phyloP scores from a whole-genome alignment of 2,329 filamentous ascomycete species.

The Colletotrichum sp. region DNA sequence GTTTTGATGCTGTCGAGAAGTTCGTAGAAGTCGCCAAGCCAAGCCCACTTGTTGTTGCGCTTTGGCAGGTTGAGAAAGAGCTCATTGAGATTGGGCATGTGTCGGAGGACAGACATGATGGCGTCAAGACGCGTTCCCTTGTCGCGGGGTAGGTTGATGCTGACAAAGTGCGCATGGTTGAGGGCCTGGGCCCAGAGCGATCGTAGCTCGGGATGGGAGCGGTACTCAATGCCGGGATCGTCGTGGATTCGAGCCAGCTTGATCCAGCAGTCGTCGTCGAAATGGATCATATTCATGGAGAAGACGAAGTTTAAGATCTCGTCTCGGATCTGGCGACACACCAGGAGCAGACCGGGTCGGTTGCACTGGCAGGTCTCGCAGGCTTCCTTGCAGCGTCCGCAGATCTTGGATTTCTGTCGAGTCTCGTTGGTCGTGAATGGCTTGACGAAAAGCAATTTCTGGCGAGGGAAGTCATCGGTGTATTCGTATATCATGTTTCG shows the following conservation, averaged over 20 bases:
- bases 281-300: neutral
- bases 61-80: neutral
- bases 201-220: neutral
- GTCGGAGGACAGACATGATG: accelerated
- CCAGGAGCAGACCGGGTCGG: neutral
- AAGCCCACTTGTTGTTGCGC: neutral
- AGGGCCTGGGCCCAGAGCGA: neutral
- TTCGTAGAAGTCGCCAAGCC: neutral
- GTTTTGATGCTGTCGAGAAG: neutral
- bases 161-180: neutral
- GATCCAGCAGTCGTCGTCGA: neutral
- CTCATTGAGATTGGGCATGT: neutral
- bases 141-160: neutral
- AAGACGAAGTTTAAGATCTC: neutral
- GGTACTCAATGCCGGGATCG: neutral
- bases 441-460: neutral
- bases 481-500: neutral
- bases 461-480: neutral
- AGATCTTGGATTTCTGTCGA: neutral
- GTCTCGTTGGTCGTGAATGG: neutral
- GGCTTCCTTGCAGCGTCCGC: neutral
- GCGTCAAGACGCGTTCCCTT: too few species aligned
- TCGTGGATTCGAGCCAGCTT: neutral
- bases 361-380: neutral
- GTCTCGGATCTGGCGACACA: neutral